These are phyloP conservation scores for Grifola frondosa DNA, from an alignment of 1,284 basidiomycete species.

Conservation along the genomic window DNA sequence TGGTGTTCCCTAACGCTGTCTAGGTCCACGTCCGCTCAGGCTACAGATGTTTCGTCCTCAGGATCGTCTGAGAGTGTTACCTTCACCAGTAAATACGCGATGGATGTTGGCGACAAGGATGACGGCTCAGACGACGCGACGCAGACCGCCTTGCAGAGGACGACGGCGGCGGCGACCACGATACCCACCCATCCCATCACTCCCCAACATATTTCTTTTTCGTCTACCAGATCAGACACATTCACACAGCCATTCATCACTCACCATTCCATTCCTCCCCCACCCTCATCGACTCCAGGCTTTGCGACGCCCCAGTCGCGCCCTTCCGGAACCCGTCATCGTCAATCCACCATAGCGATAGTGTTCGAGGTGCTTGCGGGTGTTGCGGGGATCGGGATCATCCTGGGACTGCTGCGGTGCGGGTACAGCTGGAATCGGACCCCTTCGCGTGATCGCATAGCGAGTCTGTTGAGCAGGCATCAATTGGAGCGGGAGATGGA, in stretches of 20 bases:
- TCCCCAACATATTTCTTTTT: conserved; percentile 3
- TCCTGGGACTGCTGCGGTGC: conserved; percentile 41
- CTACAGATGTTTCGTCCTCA: too few species aligned
- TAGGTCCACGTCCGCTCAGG: too few species aligned
- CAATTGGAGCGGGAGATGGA: conserved; percentile 53
- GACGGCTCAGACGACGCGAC: conserved; percentile 9
- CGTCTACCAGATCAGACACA: conserved; percentile 2
- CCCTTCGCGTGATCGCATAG: conserved; percentile 46
- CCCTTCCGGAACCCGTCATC: conserved; percentile 18
- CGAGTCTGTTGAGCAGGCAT: conserved; percentile 42
- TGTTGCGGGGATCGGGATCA: conserved; percentile 34
- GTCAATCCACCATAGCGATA: conserved; percentile 35
- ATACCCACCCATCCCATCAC: conserved; percentile 12
- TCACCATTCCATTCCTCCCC: conserved; percentile 5
- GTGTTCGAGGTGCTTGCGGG: conserved; percentile 49
- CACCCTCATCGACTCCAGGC: conserved; percentile 6
- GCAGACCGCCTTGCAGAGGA: conserved; percentile 5
- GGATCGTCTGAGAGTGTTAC: too few species aligned
- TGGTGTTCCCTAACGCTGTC: too few species aligned
- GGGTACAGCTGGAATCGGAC: conserved; percentile 43
- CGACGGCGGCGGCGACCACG: too few species aligned
- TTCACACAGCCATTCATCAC: conserved; percentile 8
- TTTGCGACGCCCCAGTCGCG: conserved; percentile 8
- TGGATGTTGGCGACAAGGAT: too few species aligned
- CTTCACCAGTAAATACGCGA: too few species aligned